These are phyloP conservation scores for Auriscalpium vulgare DNA, from an alignment of 768 basidiomycete species.

Conservation along the genomic window DNA sequence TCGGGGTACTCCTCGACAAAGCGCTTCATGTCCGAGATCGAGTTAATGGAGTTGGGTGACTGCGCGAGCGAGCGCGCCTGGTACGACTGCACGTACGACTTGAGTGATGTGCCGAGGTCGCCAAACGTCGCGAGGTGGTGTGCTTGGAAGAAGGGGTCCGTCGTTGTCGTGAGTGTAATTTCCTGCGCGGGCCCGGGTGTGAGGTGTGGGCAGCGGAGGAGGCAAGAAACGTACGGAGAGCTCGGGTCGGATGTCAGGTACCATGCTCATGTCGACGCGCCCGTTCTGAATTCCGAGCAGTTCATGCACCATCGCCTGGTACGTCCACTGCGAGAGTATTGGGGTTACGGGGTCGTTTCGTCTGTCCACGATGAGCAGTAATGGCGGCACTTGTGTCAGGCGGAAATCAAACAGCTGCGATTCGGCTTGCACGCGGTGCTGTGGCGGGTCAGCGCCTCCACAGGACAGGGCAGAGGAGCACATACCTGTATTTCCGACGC, in stretches of 20 bases:
- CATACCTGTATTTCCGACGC: conserved; percentile 78
- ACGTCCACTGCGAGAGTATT: conserved; percentile 95
- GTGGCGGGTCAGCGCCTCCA: conserved; percentile 8
- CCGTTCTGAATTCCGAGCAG: conserved; percentile 90
- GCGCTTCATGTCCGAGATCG: conserved; percentile 92
- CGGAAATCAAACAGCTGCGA: conserved; percentile 88
- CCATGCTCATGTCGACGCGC: conserved; percentile 73
- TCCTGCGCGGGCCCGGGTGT: conserved; percentile 45
- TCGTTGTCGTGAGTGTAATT: conserved; percentile 83
- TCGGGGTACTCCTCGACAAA: conserved; percentile 99
- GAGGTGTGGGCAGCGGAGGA: background rate
- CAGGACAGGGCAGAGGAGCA: background rate
- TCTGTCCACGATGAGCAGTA: conserved; percentile 89
- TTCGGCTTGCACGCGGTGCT: conserved; percentile 80
- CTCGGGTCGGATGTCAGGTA: conserved; percentile 83
- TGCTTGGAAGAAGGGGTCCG: conserved; percentile 90
- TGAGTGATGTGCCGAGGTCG: conserved; percentile 86
- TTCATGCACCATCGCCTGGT: conserved; percentile 99
- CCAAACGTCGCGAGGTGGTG: conserved; percentile 93
- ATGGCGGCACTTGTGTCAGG: conserved; percentile 76
- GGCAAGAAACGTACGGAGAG: conserved; percentile 49
- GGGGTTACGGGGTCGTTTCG: conserved; percentile 97
- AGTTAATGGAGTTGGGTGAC: conserved; percentile 77
- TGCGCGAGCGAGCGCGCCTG: conserved; percentile 75
- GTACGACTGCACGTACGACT: conserved; percentile 91